Percentiles rank a stretch among this genome's conserved stretches.
Evolutionary conservation across 768 basidiomycete species (phyloP).

Genomic region (Neoboletus magnificus): DNA sequence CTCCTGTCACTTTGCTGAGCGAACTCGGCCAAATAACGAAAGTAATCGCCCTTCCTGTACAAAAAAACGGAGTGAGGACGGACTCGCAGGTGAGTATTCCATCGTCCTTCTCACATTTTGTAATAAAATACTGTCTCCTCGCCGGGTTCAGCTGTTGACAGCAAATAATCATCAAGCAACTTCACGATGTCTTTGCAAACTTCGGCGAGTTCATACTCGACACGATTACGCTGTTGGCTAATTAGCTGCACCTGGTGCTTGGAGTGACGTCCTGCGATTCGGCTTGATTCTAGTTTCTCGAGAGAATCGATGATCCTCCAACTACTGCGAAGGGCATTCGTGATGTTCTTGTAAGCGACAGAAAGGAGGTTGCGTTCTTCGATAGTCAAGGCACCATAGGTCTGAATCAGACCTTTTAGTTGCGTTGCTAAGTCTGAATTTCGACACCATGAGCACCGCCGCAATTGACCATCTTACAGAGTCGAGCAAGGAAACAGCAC

Average conservation of each 20-base stretch:
- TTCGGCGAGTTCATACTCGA: conserved; percentile 72
- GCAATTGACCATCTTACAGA: background rate
- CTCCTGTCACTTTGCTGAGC: conserved; percentile 68
- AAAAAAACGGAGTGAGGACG: conserved; percentile 6
- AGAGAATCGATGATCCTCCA: conserved; percentile 80
- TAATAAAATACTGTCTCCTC: conserved; percentile 89
- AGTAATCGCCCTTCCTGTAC: conserved; percentile 82
- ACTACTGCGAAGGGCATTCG: conserved; percentile 76
- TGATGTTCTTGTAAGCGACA: conserved; percentile 88
- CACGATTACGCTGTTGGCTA: conserved; percentile 66
- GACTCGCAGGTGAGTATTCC: background rate
- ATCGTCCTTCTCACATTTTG: conserved; percentile 62
- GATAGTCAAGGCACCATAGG: conserved; percentile 66
- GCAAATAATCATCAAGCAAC: conserved; percentile 58
- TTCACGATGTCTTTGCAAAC: conserved; percentile 78
- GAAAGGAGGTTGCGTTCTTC: conserved; percentile 90
- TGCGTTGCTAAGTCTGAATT: conserved; percentile 67
- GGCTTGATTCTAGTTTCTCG: conserved; percentile 55
- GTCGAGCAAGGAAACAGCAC: conserved; percentile 36
- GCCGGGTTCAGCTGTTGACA: conserved; percentile 63
- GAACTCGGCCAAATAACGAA: conserved; percentile 87
- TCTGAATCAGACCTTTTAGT: conserved; percentile 71
- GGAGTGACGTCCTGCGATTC: conserved; percentile 27
- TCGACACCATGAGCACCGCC: conserved; percentile 19
- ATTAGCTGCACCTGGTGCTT: conserved; percentile 58